Evolutionary conservation across 192 early-diverging fungal species (phyloP).

Genomic region (Podochytrium sp.): DNA sequence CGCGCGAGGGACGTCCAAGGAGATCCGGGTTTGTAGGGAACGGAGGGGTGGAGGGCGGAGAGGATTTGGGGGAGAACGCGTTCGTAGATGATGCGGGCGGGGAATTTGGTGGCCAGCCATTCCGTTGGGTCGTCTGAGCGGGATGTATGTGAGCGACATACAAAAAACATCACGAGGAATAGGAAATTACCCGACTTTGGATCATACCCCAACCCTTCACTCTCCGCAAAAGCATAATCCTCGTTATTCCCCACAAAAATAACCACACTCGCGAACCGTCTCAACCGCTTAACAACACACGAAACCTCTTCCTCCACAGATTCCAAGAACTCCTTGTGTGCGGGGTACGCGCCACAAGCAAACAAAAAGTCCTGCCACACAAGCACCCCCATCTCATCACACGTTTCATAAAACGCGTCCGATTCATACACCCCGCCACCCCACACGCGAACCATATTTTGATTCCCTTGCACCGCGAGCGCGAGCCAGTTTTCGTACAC

Average conservation of each 20-base stretch:
- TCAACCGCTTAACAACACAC: constrained; percentile 46
- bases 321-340: constrained; percentile 44
- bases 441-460: constrained; percentile 68
- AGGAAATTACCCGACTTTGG: constrained; percentile 20
- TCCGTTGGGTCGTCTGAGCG: constrained; percentile 12
- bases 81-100: constrained; percentile 40
- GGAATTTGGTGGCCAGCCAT: constrained; percentile 34
- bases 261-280: constrained; percentile 51
- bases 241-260: constrained; percentile 68
- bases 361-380: constrained; percentile 75
- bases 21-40: constrained; percentile 34
- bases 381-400: constrained; percentile 59
- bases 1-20: constrained; percentile 29
- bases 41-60: background rate
- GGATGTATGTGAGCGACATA: background rate
- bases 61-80: constrained; percentile 22
- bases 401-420: constrained; percentile 54
- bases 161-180: background rate
- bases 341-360: constrained; percentile 58
- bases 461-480: constrained; percentile 46
- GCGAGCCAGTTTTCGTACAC: constrained; percentile 33
- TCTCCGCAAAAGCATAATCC: constrained; percentile 46
- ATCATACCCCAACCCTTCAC: constrained; percentile 47
- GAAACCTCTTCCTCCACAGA: constrained; percentile 48
- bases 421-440: constrained; percentile 60